Percentiles rank a stretch among this genome's conserved stretches.
Evolutionary conservation across 2,329 filamentous ascomycete genomes (phyloP).

Genomic region (Fusarium sulawesiense): DNA sequence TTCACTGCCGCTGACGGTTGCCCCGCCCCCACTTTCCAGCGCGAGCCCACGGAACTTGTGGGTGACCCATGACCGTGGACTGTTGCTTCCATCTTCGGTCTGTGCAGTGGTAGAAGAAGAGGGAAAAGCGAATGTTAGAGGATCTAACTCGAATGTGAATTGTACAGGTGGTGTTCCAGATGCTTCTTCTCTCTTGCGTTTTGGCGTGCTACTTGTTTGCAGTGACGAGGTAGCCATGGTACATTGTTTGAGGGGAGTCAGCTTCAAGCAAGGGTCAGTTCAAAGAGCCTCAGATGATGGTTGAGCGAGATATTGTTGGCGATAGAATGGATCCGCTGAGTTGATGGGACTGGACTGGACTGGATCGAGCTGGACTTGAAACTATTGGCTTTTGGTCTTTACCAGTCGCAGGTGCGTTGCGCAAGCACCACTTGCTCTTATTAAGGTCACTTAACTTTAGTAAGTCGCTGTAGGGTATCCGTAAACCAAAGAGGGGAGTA

Average conservation of each 20-base stretch:
- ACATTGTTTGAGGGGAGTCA: slow-evolving; percentile 23
- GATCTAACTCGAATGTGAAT: slow-evolving; percentile 65
- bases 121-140: slow-evolving; percentile 36
- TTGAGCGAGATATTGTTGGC: slow-evolving; percentile 7
- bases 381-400: slow-evolving; percentile 9
- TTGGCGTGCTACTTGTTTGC: slow-evolving; percentile 51
- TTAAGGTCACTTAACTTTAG: slow-evolving; percentile 13
- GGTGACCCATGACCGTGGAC: slow-evolving; percentile 64
- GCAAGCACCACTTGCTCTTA: slow-evolving; percentile 30
- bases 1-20: slow-evolving; percentile 42
- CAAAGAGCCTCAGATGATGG: slow-evolving; percentile 7
- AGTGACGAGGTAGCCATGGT: slow-evolving; percentile 45
- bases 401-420: slow-evolving; percentile 17
- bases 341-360: background rate
- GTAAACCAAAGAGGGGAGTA: slow-evolving; percentile 16
- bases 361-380: background rate
- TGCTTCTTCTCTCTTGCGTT: slow-evolving; percentile 59
- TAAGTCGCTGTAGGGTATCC: slow-evolving; percentile 2
- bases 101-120: slow-evolving; percentile 44
- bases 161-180: slow-evolving; percentile 50
- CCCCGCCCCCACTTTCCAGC: slow-evolving; percentile 61
- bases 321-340: slow-evolving; percentile 1
- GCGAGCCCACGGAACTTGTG: slow-evolving; percentile 64
- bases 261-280: background rate
- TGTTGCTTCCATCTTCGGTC: slow-evolving; percentile 61